These are phyloP conservation scores for Flaveria ramosissima DNA, from an alignment of 129 eudicot genomes.

Conservation along the genomic window DNA sequence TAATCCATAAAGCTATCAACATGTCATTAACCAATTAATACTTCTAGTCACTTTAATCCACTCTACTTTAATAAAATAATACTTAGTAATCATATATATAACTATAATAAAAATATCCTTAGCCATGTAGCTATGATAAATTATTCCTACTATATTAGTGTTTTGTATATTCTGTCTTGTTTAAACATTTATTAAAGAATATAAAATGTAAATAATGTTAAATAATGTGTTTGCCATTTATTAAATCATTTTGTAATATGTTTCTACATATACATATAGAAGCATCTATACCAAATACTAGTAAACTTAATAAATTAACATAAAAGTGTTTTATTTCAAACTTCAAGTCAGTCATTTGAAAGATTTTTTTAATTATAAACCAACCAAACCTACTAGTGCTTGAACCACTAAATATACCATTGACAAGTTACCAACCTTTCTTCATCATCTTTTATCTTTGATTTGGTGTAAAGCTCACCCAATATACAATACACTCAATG, in stretches of 20 bases:
- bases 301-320: too few relatives aligned
- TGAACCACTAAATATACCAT: background rate
- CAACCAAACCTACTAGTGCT: background rate
- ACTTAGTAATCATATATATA: background rate
- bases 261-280: too few relatives aligned
- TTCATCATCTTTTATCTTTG: background rate
- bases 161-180: background rate
- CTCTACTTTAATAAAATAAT: background rate
- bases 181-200: background rate
- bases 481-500: conserved; percentile 1
- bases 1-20: conserved; percentile 27
- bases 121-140: too few relatives aligned
- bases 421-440: conserved; percentile 3
- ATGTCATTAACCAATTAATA: conserved; percentile 19
- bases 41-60: conserved; percentile 16
- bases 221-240: background rate
- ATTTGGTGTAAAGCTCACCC: conserved; percentile 7
- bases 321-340: background rate
- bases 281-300: too few relatives aligned
- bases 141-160: too few relatives aligned
- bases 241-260: too few relatives aligned
- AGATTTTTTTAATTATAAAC: background rate
- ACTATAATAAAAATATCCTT: too few relatives aligned
- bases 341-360: background rate
- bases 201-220: background rate